Conservation (phyloP, 2,329 filamentous ascomycete genomes). For the Cryoendolithus antarcticus region DNA sequence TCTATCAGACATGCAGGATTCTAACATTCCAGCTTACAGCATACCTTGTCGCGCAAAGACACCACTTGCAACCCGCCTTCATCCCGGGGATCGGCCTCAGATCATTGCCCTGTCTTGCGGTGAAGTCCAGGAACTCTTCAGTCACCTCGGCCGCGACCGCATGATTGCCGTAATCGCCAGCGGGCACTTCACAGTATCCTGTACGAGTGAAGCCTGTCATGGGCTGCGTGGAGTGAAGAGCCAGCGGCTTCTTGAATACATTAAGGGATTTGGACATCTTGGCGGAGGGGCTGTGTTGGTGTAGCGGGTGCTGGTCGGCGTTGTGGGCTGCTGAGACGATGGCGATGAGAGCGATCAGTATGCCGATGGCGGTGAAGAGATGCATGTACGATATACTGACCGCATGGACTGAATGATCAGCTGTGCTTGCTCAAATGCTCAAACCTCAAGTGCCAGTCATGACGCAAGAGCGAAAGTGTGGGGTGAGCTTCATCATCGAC, state of each 20-base stretch:
- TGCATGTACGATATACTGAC: too few species aligned
- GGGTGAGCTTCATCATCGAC: neutral
- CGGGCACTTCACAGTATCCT: slow-evolving; percentile 47
- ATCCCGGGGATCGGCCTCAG: slow-evolving; percentile 40
- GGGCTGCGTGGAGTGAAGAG: slow-evolving; percentile 44
- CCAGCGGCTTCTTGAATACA: slow-evolving; percentile 47
- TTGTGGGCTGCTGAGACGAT: neutral
- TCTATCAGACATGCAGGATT: neutral
- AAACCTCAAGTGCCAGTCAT: too few species aligned
- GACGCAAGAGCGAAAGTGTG: neutral
- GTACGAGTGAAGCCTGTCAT: slow-evolving; percentile 50
- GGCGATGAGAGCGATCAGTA: too few species aligned
- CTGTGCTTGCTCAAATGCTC: too few species aligned
- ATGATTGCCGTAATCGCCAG: slow-evolving; percentile 47
- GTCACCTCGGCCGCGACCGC: slow-evolving; percentile 46
- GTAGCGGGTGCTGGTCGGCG: slow-evolving; percentile 9
- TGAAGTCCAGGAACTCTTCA: slow-evolving; percentile 51
- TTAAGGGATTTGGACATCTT: slow-evolving; percentile 26
- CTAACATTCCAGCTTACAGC: neutral
- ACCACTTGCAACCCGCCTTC: slow-evolving; percentile 50
- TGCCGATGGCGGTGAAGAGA: too few species aligned
- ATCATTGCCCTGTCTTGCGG: slow-evolving; percentile 46
- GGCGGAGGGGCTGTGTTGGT: slow-evolving; percentile 7
- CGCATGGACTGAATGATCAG: too few species aligned
- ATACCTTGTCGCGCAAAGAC: slow-evolving; percentile 48